A percentile compares a stretch with the other conserved stretches of the same genome.
Evolutionary conservation across 306 rosid species (phyloP).

Genomic region (Cajanus cajan): DNA sequence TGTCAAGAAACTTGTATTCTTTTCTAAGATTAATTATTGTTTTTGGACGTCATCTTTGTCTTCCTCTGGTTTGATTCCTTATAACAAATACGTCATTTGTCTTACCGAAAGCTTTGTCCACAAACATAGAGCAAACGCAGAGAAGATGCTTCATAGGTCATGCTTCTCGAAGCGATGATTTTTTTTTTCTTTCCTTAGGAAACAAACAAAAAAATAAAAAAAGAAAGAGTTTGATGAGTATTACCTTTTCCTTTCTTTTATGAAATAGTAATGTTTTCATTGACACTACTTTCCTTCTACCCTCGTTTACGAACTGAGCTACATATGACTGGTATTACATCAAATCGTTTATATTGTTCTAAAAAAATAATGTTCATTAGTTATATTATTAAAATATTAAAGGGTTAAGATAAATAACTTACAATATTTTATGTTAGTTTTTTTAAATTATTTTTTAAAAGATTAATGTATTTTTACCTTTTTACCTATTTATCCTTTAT

Average conservation of each 20-base stretch:
- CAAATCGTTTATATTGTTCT: no score
- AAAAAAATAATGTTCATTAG: no score
- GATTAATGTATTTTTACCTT: no score
- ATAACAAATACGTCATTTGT: slow-evolving; percentile 34
- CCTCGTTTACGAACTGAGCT: neutral
- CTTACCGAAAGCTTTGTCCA: slow-evolving; percentile 39
- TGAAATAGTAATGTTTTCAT: neutral
- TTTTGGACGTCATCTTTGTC: slow-evolving; percentile 37
- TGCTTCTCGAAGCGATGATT: neutral
- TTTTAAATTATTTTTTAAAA: no score
- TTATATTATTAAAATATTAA: no score
- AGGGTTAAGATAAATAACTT: no score
- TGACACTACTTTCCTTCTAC: neutral
- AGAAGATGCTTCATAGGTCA: slow-evolving; percentile 24
- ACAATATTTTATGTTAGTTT: no score
- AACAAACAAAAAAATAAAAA: neutral
- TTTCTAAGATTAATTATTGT: slow-evolving; percentile 16
- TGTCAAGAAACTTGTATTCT: slow-evolving; percentile 38
- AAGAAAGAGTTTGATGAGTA: neutral
- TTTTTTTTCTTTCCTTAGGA: neutral
- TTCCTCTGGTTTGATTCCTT: slow-evolving; percentile 33
- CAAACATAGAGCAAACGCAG: slow-evolving; percentile 13
- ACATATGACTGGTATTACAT: no score
- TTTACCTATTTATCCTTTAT: no score
- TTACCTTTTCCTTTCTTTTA: neutral